Evolutionary conservation across 768 basidiomycete species (phyloP).

Genomic region (Guyanaporus albipodus): DNA sequence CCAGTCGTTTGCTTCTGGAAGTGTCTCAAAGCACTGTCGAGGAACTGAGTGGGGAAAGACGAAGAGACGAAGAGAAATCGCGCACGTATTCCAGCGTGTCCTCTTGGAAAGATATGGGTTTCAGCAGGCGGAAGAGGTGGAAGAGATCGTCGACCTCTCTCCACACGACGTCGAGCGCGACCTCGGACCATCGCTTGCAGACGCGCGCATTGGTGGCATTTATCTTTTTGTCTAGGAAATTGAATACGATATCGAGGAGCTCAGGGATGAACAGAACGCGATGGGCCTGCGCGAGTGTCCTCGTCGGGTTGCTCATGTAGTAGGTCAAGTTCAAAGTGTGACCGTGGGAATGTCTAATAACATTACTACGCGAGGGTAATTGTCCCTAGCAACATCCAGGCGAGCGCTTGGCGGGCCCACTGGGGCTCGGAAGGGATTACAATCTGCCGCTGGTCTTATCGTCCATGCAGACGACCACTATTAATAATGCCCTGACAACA

Average conservation of each 20-base stretch:
- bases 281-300: background rate
- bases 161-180: constrained; percentile 59
- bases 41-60: background rate
- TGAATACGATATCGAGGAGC: constrained; percentile 54
- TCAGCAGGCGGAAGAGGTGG: constrained; percentile 46
- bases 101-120: constrained; percentile 35
- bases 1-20: constrained; percentile 51
- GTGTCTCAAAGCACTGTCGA: constrained; percentile 38
- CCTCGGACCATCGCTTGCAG: constrained; percentile 56
- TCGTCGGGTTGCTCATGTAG: no score
- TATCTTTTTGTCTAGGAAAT: constrained; percentile 38
- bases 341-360: no score
- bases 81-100: constrained; percentile 22
- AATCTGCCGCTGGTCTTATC: no score
- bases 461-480: no score
- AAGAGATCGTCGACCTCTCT: constrained; percentile 44
- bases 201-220: constrained; percentile 48
- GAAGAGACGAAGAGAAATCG: background rate
- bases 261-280: constrained; percentile 54
- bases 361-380: no score
- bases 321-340: no score
- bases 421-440: no score
- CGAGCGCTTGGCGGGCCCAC: no score
- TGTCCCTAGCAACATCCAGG: no score
- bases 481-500: no score